Evolutionary conservation across 768 basidiomycete species (phyloP).

Genomic region (Mycena albidolilacea): DNA sequence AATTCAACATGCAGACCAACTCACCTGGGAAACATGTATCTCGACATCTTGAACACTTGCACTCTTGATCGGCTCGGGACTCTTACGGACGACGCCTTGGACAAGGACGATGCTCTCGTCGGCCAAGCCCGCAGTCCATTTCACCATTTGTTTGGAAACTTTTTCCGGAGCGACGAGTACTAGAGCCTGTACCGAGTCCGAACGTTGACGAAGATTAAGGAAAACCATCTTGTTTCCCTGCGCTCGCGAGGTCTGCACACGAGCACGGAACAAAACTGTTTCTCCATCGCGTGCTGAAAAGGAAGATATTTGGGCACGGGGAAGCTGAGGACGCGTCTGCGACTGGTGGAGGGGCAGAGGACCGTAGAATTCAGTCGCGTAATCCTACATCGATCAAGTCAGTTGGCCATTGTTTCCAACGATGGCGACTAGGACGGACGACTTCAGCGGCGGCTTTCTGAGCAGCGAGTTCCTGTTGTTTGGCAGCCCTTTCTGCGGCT

Average conservation of each 20-base stretch:
- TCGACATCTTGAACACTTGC: slow-evolving; percentile 91
- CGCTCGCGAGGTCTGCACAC: slow-evolving; percentile 91
- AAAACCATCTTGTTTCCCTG: slow-evolving; percentile 98
- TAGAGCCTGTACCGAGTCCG: slow-evolving; percentile 89
- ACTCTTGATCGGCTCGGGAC: slow-evolving; percentile 91
- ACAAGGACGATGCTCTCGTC: slow-evolving; percentile 94
- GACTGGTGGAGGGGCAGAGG: slow-evolving; percentile 93
- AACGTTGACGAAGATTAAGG: slow-evolving; percentile 90
- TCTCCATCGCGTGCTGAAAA: slow-evolving; percentile 80
- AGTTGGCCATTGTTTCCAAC: slow-evolving; percentile 20
- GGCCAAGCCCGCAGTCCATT: slow-evolving; percentile 85
- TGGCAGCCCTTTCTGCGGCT: slow-evolving; percentile 88
- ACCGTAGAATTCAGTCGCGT: slow-evolving; percentile 86
- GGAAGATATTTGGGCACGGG: slow-evolving; percentile 75
- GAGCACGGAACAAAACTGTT: slow-evolving; percentile 87
- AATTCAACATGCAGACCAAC: slow-evolving; percentile 35
- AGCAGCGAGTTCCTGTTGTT: slow-evolving; percentile 80
- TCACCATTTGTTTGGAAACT: slow-evolving; percentile 97
- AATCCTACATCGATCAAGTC: slow-evolving; percentile 68
- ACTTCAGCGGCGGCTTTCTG: slow-evolving; percentile 77
- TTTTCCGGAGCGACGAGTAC: slow-evolving; percentile 78
- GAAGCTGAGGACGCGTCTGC: slow-evolving; percentile 75
- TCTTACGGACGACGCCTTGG: slow-evolving; percentile 85
- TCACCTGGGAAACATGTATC: slow-evolving; percentile 85
- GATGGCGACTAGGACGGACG: slow-evolving; percentile 51